These are phyloP conservation scores for Sophora flavescens DNA, from an alignment of 306 rosid genomes.

Conservation along the genomic window DNA sequence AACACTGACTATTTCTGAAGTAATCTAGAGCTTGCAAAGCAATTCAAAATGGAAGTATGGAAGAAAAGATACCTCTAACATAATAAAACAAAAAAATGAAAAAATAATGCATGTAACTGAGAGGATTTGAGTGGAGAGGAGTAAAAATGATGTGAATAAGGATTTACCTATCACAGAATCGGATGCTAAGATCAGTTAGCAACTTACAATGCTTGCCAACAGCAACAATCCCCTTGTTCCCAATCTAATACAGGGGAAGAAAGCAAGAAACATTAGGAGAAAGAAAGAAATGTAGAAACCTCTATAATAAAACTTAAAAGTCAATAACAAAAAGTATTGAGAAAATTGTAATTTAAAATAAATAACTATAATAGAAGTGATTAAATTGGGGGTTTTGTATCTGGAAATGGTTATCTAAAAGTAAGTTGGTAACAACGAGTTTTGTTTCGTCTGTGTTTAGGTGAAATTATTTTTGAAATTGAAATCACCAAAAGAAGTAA, in stretches of 20 bases:
- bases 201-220: slow-evolving; percentile 80
- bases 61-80: slow-evolving; percentile 27
- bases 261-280: slow-evolving; percentile 15
- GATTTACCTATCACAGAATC: slow-evolving; percentile 89
- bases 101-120: slow-evolving; percentile 16
- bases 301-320: slow-evolving; percentile 16
- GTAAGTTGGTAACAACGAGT: slow-evolving; percentile 8
- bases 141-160: slow-evolving; percentile 25
- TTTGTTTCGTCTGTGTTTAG: background rate
- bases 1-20: slow-evolving; percentile 14
- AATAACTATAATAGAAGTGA: background rate
- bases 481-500: background rate
- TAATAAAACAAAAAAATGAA: background rate
- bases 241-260: slow-evolving; percentile 61
- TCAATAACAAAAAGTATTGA: background rate
- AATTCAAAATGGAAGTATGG: background rate
- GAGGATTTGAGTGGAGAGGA: slow-evolving; percentile 35
- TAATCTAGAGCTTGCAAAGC: slow-evolving; percentile 21
- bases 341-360: background rate
- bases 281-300: slow-evolving; percentile 18
- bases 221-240: slow-evolving; percentile 81
- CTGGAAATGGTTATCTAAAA: background rate
- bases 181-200: slow-evolving; percentile 87
- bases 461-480: slow-evolving; percentile 10
- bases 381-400: background rate